Evolutionary conservation across 2,329 filamentous ascomycete species (phyloP).

Genomic region (Acrodontium crateriforme): DNA sequence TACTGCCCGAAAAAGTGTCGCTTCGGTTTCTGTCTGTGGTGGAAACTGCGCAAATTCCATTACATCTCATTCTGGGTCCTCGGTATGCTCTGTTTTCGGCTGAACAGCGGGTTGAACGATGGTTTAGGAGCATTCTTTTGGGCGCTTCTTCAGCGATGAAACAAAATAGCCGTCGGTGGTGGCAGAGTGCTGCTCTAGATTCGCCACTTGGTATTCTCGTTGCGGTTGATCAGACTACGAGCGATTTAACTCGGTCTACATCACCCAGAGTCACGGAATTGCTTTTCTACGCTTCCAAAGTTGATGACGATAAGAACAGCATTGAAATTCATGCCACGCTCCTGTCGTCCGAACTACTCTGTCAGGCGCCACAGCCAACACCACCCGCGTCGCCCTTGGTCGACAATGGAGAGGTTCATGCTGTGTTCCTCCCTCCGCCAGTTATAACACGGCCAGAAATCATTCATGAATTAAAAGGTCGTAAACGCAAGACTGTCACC

Average conservation of each 20-base stretch:
- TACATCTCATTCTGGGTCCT: background rate
- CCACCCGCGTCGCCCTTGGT: conserved; percentile 14
- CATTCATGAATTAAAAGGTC: conserved; percentile 14
- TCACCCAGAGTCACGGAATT: conserved; percentile 26
- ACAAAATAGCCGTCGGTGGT: conserved; percentile 6
- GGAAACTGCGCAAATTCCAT: background rate
- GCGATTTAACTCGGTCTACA: background rate
- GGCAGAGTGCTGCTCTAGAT: conserved; percentile 8
- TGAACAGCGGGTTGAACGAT: conserved; percentile 6
- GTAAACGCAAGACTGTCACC: conserved; percentile 29
- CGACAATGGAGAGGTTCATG: conserved; percentile 6
- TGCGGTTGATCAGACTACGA: conserved; percentile 2
- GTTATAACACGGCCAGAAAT: conserved; percentile 4
- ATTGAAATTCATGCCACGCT: conserved; percentile 27
- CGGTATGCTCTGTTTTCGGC: background rate
- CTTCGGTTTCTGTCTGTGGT: background rate
- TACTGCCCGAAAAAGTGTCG: too few species aligned
- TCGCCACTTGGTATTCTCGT: conserved; percentile 10
- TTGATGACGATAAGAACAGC: conserved; percentile 4
- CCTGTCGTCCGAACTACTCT: conserved; percentile 29
- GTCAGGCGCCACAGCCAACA: conserved; percentile 8
- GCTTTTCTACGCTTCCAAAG: conserved; percentile 30
- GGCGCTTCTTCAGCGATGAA: conserved; percentile 2
- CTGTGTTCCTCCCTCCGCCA: conserved; percentile 11
- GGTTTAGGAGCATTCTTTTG: conserved; percentile 10